Evolutionary conservation across 1,284 basidiomycete genomes (phyloP).

Genomic region (Ganoderma sinense): DNA sequence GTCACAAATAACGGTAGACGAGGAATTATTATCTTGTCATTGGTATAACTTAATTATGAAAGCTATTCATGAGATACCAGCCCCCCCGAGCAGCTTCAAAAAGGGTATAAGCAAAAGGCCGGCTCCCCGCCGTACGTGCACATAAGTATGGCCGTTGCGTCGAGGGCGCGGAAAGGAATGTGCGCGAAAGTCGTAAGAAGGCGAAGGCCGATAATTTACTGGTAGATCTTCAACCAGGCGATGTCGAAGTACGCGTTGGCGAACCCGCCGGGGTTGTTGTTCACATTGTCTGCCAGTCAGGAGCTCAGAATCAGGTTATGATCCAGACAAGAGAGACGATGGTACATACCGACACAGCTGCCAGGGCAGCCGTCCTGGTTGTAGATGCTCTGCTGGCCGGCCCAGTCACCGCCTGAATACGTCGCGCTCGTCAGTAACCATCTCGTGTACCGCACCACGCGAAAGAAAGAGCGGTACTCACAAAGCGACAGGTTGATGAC

Average conservation of each 20-base stretch:
- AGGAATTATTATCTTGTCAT: too few species aligned
- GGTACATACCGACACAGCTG: neutral
- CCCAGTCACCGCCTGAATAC: neutral
- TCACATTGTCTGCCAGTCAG: conserved; percentile 55
- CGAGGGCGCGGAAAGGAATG: neutral
- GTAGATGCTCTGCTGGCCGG: neutral
- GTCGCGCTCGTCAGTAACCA: neutral
- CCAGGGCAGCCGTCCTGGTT: neutral
- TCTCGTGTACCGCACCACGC: too few species aligned
- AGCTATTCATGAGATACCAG: too few species aligned
- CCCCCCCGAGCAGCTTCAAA: too few species aligned
- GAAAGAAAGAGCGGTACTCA: conserved; percentile 8
- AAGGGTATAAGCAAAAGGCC: too few species aligned
- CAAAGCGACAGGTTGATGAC: conserved; percentile 62
- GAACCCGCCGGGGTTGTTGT: conserved; percentile 71
- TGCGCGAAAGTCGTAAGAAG: neutral
- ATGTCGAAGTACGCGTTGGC: conserved; percentile 74
- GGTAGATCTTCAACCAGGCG: conserved; percentile 54
- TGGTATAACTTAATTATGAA: too few species aligned
- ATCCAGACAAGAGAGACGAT: conserved; percentile 6
- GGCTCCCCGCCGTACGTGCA: too few species aligned
- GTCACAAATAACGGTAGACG: too few species aligned
- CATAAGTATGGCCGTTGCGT: too few species aligned
- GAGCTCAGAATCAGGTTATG: neutral
- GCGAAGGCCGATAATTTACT: conserved; percentile 19